phyloP scores from a whole-genome alignment of 805 yeast species.

The Saccharomycopsis amapae region DNA sequence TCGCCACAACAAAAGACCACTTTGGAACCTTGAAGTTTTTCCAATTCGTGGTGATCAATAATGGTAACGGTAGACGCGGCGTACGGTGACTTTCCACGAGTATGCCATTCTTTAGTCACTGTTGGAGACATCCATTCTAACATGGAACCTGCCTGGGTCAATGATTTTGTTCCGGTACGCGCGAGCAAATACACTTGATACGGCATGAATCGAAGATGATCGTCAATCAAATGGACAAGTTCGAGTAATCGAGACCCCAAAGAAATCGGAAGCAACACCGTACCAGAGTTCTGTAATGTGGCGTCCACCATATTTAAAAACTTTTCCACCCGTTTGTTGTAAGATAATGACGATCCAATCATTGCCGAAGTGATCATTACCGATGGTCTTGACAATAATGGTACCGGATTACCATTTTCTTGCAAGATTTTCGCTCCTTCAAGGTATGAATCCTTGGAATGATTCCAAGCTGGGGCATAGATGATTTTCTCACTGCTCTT shows the following conservation, averaged over 20 bases:
- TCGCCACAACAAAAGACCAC: slow-evolving; percentile 73
- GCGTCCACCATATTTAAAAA: slow-evolving; percentile 58
- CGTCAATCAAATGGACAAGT: slow-evolving; percentile 64
- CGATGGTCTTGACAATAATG: slow-evolving; percentile 65
- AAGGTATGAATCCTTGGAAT: slow-evolving; percentile 78
- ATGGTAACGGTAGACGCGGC: slow-evolving; percentile 60
- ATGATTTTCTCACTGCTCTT: slow-evolving; percentile 73
- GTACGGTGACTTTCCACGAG: slow-evolving; percentile 66
- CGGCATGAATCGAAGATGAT: slow-evolving; percentile 38
- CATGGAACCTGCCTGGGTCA: slow-evolving; percentile 81
- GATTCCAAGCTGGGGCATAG: slow-evolving; percentile 93
- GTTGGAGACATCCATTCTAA: slow-evolving; percentile 92
- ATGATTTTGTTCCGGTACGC: slow-evolving; percentile 67
- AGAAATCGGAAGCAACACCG: slow-evolving; percentile 77
- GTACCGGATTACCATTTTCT: slow-evolving; percentile 51
- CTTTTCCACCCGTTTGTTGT: slow-evolving; percentile 54
- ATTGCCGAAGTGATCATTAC: slow-evolving; percentile 69
- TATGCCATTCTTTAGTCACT: slow-evolving; percentile 82
- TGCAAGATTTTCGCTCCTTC: slow-evolving; percentile 61
- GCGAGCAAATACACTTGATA: slow-evolving; percentile 69
- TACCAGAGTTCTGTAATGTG: slow-evolving; percentile 56
- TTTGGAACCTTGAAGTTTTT: slow-evolving; percentile 57
- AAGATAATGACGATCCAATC: slow-evolving; percentile 56
- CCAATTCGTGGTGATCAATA: slow-evolving; percentile 48
- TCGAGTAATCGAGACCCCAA: slow-evolving; percentile 79